Base-by-base conservation (phyloP, 371 early-diverging fungal genomes). In the Dentiscutata heterogama region DNA sequence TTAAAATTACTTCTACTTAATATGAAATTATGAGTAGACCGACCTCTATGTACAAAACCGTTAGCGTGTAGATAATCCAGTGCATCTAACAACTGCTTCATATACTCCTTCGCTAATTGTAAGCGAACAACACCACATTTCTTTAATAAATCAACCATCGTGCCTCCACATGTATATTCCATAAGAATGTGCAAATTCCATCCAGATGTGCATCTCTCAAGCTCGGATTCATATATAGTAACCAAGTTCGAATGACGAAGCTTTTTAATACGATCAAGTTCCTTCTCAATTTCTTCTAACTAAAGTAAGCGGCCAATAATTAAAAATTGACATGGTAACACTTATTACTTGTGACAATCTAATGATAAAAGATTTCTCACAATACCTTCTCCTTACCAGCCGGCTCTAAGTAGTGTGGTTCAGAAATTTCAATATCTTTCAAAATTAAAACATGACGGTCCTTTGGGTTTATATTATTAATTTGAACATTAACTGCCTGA, bases 1-100 rank as follows among this genome's bases (percentile, higher is more conserved):
- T 10, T 58, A 58, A 58, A 18, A 58, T 58, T 20, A 58, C 13
- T 54, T n/a, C 7, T 58, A 16, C 18, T 58, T 20, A 58, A 58
- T 58, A 58, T 46, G 14, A 18, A n/a, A 58, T 58, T 58, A 22
- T 4, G 22, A n/a, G 22, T 58, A 58, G 22, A 58, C 58, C 18
- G 8, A 90, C 91, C 90, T 88, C 90, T 90, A 83, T 92, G 92
- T 25, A 92, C 85, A 78, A 92, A 88, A 8, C 90, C 91, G 64
- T 88, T 90, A 20, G 89, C 67, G 80, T 93, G 92, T 11, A 93
- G 79, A 84, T 90, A 88, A 20, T 86, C 87, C 42, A 93, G 83
- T 7, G 91, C 90, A 84, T 90, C 88, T 25, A 93, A 63, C 2
- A 93, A 84, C 20, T 93, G 92, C 58, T 88, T 88, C 84, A 91